Percentiles rank a stretch among this genome's conserved stretches.
Evolutionary conservation across 192 early-diverging fungal genomes (phyloP).

Genomic region (Coemansia sp.): DNA sequence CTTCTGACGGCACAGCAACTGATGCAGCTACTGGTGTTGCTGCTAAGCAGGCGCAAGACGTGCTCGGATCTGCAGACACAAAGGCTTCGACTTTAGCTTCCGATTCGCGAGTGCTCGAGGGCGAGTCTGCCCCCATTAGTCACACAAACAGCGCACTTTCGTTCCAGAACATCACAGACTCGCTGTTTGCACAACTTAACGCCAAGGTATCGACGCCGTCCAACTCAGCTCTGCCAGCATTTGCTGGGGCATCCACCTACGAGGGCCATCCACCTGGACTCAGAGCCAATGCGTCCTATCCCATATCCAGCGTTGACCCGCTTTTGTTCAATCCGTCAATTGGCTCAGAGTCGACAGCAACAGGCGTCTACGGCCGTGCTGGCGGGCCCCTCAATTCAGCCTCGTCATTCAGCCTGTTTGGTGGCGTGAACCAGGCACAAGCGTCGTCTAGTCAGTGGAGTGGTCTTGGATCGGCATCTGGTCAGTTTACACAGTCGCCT

Average conservation of each 20-base stretch:
- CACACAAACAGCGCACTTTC: slow-evolving; percentile 35
- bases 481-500: slow-evolving; percentile 21
- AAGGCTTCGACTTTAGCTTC: neutral
- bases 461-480: slow-evolving; percentile 4
- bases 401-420: slow-evolving; percentile 26
- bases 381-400: neutral
- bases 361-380: slow-evolving; percentile 4
- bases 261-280: slow-evolving; percentile 5
- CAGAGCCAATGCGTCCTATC: slow-evolving; percentile 14
- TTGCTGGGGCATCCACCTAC: slow-evolving; percentile 2
- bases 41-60: too few species aligned
- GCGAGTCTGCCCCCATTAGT: slow-evolving; percentile 1
- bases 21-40: too few species aligned
- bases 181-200: slow-evolving; percentile 48
- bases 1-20: neutral
- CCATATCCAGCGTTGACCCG: slow-evolving; percentile 31
- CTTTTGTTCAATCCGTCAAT: slow-evolving; percentile 36
- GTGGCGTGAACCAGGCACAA: slow-evolving; percentile 1
- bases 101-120: neutral
- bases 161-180: slow-evolving; percentile 48
- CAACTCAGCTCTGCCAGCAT: slow-evolving; percentile 13
- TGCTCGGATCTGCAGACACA: neutral
- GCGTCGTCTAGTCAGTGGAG: slow-evolving; percentile 19
- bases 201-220: slow-evolving; percentile 36
- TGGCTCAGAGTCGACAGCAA: neutral